Evolutionary conservation across 169 alveolate genomes (phyloP).

Genomic region (Besnoitia besnoiti): DNA sequence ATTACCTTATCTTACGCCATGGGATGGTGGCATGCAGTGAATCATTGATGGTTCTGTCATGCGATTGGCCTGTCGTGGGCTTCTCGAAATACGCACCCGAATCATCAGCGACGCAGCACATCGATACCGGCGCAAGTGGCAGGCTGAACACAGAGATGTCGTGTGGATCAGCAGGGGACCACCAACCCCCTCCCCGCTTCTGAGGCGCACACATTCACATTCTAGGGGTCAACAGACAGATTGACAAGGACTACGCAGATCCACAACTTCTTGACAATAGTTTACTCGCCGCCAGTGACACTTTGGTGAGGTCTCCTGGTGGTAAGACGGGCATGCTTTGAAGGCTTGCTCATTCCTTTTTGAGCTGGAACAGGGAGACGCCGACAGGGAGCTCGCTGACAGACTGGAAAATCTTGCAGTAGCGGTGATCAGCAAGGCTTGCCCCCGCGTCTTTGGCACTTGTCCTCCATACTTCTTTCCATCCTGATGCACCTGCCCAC

Average conservation of each 20-base stretch:
- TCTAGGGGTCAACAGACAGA: no score
- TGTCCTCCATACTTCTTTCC: slow-evolving; percentile 31
- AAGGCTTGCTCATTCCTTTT: not conserved
- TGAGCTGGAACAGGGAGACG: not conserved
- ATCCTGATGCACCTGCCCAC: not conserved
- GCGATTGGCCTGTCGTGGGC: no score
- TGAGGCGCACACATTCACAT: no score
- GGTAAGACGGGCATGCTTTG: not conserved
- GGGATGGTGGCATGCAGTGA: no score
- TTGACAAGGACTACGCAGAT: not conserved
- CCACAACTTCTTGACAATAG: not conserved
- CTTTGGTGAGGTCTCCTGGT: not conserved
- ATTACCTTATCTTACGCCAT: no score
- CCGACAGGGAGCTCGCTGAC: slow-evolving; percentile 7
- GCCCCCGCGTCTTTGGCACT: not conserved
- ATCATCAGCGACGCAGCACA: no score
- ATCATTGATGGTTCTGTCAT: no score
- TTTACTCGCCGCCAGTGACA: not conserved
- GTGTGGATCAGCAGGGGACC: no score
- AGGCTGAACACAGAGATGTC: no score
- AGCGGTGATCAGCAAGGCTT: slow-evolving; percentile 9
- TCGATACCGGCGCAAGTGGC: no score
- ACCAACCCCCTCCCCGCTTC: no score
- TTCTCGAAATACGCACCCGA: no score
- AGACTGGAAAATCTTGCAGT: not conserved